These are phyloP conservation scores for Tardiomyces digboiensis DNA, from an alignment of 1,139 yeast genomes.

Conservation along the genomic window DNA sequence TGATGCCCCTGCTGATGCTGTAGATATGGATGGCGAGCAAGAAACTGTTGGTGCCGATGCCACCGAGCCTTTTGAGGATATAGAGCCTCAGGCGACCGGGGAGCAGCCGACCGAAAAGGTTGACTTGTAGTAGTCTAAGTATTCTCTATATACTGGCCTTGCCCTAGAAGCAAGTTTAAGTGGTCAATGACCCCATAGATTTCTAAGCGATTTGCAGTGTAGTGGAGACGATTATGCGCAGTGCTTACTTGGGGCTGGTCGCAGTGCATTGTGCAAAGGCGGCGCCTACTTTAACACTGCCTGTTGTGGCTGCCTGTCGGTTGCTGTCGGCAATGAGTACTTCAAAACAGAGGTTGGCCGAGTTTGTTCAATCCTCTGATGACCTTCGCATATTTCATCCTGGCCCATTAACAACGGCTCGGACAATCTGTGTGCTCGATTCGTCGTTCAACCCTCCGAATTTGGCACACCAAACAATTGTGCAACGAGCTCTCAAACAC, in stretches of 20 bases:
- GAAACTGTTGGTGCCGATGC: neutral
- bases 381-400: neutral
- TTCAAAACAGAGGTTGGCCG: no score
- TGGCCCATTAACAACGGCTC: neutral
- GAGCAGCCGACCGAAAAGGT: neutral
- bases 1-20: neutral
- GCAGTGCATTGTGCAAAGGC: no score
- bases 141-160: no score
- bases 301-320: no score
- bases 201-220: no score
- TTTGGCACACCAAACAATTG: constrained; percentile 56
- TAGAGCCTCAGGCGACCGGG: neutral
- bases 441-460: constrained; percentile 93
- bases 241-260: no score
- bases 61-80: neutral
- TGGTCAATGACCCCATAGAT: no score
- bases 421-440: constrained; percentile 41
- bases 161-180: no score
- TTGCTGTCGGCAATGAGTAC: no score
- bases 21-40: neutral
- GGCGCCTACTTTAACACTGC: no score
- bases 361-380: neutral
- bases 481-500: constrained; percentile 36
- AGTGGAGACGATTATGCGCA: no score
- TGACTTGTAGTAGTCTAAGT: neutral